Percentiles rank a stretch among this genome's conserved stretches.
phyloP scores from a whole-genome alignment of 1,139 yeast species.

The Pichia sp. region DNA sequence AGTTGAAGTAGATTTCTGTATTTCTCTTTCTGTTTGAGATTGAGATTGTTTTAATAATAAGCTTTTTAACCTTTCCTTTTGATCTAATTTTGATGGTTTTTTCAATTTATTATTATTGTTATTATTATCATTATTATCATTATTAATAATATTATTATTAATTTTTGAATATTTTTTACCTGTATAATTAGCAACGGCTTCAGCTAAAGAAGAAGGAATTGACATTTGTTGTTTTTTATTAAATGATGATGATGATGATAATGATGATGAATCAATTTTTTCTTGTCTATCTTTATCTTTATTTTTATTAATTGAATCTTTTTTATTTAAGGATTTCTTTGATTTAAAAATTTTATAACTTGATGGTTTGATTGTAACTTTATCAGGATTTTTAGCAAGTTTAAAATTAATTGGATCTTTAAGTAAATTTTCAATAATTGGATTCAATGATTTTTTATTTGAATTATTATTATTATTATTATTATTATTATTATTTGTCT shows the following conservation, averaged over 20 bases:
- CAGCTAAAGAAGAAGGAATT: conserved; percentile 51
- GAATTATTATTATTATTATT: too few relatives aligned
- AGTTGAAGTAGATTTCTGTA: too few relatives aligned
- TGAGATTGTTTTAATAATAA: conserved; percentile 8
- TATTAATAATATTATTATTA: too few relatives aligned
- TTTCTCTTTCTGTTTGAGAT: too few relatives aligned
- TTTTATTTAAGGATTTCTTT: conserved; percentile 14
- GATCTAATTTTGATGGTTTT: conserved; percentile 4
- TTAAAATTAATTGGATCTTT: conserved; percentile 45
- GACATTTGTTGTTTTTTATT: conserved; percentile 12
- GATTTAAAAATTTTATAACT: conserved; percentile 37
- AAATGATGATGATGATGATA: not conserved
- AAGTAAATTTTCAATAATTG: conserved; percentile 41
- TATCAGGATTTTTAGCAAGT: conserved; percentile 39
- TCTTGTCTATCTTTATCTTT: too few relatives aligned
- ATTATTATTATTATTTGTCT: too few relatives aligned
- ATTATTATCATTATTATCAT: too few relatives aligned
- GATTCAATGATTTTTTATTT: conserved; percentile 16
- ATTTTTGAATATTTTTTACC: conserved; percentile 44
- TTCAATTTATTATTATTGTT: conserved; percentile 25
- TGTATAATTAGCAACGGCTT: conserved; percentile 55
- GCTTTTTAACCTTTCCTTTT: conserved; percentile 11
- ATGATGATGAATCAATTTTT: not conserved
- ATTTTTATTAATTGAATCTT: too few relatives aligned
- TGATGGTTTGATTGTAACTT: conserved; percentile 32